A percentile compares a stretch with the other conserved stretches of the same genome.
phyloP scores from a whole-genome alignment of 2,329 filamentous ascomycete genomes.

The Camillea tinctor region DNA sequence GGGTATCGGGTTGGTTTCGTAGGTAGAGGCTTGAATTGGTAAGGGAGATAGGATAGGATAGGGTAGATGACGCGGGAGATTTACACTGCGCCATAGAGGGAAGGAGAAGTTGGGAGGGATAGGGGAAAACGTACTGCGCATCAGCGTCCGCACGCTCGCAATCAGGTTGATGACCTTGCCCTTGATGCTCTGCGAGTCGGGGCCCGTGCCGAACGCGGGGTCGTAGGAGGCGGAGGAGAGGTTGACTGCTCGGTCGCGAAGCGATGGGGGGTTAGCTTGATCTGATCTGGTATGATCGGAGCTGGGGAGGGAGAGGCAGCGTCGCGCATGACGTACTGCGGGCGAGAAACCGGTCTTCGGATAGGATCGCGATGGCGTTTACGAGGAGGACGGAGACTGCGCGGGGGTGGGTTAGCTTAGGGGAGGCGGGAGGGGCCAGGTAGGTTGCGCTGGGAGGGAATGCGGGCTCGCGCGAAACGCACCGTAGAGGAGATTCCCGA shows the following conservation, averaged over 20 bases:
- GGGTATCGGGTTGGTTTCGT: no score
- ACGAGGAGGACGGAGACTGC: constrained; percentile 80
- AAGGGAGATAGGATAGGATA: background rate
- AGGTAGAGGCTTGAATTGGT: no score
- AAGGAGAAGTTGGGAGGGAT: background rate
- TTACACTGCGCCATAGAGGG: no score
- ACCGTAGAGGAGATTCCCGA: constrained; percentile 74
- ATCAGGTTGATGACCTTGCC: constrained; percentile 87
- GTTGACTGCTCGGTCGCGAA: constrained; percentile 63
- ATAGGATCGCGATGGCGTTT: constrained; percentile 91
- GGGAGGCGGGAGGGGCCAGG: no score
- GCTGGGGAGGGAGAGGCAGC: background rate
- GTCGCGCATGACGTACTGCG: constrained; percentile 72
- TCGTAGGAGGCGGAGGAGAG: constrained; percentile 71
- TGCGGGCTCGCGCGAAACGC: constrained; percentile 15
- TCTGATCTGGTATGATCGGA: background rate
- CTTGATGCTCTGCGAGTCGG: constrained; percentile 73
- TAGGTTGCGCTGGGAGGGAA: constrained; percentile 8
- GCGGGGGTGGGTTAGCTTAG: background rate
- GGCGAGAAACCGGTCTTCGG: constrained; percentile 89
- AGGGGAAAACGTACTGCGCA: constrained; percentile 78
- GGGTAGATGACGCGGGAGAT: background rate
- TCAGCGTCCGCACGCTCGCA: constrained; percentile 83
- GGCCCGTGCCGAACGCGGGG: constrained; percentile 71
- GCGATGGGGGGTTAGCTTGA: constrained; percentile 44